phyloP scores from a whole-genome alignment of 2,329 filamentous ascomycete genomes.

The Coniochaeta sp. region DNA sequence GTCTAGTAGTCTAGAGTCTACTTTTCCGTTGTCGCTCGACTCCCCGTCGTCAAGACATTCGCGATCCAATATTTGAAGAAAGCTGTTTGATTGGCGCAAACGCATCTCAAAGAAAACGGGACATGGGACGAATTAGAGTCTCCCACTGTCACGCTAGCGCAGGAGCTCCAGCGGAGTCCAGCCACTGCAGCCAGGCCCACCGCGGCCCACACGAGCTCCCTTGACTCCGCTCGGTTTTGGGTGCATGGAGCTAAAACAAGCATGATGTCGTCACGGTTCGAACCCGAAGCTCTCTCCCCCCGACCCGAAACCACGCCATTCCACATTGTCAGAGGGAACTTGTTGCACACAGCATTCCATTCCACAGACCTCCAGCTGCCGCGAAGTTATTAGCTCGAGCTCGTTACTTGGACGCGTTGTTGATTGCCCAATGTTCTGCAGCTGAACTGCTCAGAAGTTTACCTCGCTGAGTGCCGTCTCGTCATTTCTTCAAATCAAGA shows the following conservation, averaged over 20 bases:
- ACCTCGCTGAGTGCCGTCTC: not conserved
- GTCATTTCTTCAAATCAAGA: constrained; percentile 14
- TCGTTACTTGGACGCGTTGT: not conserved
- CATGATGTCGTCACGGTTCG: constrained; percentile 8
- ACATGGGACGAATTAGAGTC: not conserved
- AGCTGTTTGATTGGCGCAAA: not conserved
- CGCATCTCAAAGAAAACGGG: not conserved
- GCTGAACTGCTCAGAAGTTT: not conserved
- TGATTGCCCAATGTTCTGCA: not conserved
- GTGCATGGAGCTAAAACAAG: constrained; percentile 1
- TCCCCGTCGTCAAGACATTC: not conserved
- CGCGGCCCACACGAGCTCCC: constrained; percentile 10
- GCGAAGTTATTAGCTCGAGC: not conserved
- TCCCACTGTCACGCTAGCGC: not conserved
- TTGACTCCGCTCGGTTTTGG: not conserved
- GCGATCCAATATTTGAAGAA: not conserved
- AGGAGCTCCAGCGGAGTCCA: not conserved
- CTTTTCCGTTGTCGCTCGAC: not conserved
- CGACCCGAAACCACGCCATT: not conserved
- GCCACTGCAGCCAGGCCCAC: not conserved
- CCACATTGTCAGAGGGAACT: not conserved
- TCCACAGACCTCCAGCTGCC: constrained; percentile 1
- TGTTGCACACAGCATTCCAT: not conserved
- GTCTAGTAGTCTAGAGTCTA: no score
- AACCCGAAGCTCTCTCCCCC: not conserved